These are phyloP conservation scores for Eucalyptus shirleyi DNA, from an alignment of 345 rosid species.

Conservation along the genomic window DNA sequence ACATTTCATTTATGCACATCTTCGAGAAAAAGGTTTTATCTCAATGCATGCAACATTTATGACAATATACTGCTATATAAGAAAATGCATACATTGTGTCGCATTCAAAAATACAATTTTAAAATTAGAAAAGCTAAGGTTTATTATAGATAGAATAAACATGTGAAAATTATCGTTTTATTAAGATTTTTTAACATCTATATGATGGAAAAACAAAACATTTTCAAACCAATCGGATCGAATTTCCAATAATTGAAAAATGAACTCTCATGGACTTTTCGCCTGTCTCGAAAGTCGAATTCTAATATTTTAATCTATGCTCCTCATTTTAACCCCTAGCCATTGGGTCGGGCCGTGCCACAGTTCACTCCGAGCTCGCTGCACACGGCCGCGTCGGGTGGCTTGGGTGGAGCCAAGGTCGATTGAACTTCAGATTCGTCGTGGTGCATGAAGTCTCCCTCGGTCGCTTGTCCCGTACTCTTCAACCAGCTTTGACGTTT, in stretches of 20 bases:
- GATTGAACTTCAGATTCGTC: too few species aligned
- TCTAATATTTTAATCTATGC: too few species aligned
- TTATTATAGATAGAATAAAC: too few species aligned
- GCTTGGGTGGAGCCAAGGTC: too few species aligned
- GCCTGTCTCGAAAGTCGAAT: accelerated
- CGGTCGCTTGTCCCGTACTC: background rate
- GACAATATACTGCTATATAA: background rate
- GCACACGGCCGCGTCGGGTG: background rate
- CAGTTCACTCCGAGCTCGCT: background rate
- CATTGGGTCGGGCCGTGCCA: background rate
- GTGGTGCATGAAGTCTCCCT: background rate
- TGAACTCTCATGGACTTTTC: too few species aligned
- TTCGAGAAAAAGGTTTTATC: background rate
- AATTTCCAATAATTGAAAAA: too few species aligned
- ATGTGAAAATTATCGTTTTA: background rate
- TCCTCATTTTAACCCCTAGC: background rate
- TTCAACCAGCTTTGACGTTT: background rate
- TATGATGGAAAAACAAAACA: too few species aligned
- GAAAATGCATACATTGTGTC: background rate
- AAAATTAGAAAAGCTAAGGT: background rate
- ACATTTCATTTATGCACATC: background rate
- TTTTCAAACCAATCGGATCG: too few species aligned
- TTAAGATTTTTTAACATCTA: too few species aligned
- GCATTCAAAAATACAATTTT: background rate
- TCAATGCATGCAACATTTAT: accelerated